Conservation (phyloP, 345 rosid genomes). For the Bruguiera sexangula region DNA sequence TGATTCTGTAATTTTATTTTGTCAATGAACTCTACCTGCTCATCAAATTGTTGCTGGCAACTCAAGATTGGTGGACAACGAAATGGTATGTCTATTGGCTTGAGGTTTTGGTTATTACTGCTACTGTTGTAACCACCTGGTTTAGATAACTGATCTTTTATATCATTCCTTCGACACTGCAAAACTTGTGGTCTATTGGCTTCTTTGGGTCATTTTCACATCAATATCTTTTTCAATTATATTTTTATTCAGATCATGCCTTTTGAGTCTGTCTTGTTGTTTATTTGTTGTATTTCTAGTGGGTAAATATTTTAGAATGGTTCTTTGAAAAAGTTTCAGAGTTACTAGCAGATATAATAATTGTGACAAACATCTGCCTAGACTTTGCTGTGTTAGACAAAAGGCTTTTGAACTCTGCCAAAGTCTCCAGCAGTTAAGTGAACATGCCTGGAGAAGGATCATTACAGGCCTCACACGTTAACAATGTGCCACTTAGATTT, state of each 20-base stretch:
- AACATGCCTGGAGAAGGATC: not conserved
- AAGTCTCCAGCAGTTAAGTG: too few species aligned
- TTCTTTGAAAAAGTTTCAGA: not conserved
- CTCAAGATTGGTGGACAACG: conserved; percentile 72
- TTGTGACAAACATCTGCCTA: not conserved
- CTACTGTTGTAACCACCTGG: too few species aligned
- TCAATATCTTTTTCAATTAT: too few species aligned
- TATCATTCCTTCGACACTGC: not conserved
- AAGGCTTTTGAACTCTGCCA: too few species aligned
- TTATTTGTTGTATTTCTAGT: not conserved
- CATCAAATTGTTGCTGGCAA: conserved; percentile 17
- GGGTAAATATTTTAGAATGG: not conserved
- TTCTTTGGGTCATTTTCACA: too few species aligned
- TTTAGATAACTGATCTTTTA: too few species aligned
- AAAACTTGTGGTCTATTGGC: too few species aligned
- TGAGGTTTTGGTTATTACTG: too few species aligned
- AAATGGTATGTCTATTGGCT: conserved; percentile 58
- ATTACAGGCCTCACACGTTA: not conserved
- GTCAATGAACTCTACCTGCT: conserved; percentile 23
- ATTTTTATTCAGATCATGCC: too few species aligned
- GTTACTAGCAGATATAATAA: not conserved
- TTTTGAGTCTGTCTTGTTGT: too few species aligned
- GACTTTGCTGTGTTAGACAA: not conserved
- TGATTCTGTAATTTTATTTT: conserved; percentile 14
- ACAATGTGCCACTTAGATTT: too few species aligned